Base-by-base conservation (phyloP, 208 protist species). In the Wallacemonas sp. region DNA sequence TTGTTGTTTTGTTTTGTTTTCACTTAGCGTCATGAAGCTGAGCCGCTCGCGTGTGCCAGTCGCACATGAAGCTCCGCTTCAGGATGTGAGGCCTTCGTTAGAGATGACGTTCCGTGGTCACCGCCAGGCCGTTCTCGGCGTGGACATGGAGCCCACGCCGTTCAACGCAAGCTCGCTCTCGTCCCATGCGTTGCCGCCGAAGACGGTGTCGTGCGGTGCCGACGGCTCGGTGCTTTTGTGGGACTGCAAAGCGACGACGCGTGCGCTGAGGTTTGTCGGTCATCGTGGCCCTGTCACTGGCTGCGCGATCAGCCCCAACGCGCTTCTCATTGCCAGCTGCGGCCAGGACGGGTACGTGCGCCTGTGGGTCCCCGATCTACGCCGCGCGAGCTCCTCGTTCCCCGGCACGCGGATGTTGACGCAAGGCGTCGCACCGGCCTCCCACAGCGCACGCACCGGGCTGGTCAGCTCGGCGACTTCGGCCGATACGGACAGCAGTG, bases 181-280 rank as follows among this genome's bases (percentile, higher is more conserved):
- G 5, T 19, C 54, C 12, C 37, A 63, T 2, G 10, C 26, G n/a
- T 22, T 62, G 3, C 65, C 70, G 1, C 85, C 91, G 10, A 62
- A 73, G 22, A 54, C 88, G n/a, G 61, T 91, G 29, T 94, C 91
- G 4, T 79, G 75, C 15, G 76, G 79, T 9, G 76, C 79, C 6
- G 94, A 97, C 64, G 83, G 81, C n/a, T 69, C 67, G 13, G 72
- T 97, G 1, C 91, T 95, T 45, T n/a, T 96, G 38, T 97, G 94
- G 92, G 87, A 92, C 64, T 60, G 78, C 3, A 77, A 78, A 39
- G 53, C 81, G 24, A 90, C 78, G 2, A 73, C 81, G 0, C 82
- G 93, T 22, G 82, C 94, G 3, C 80, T 93, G 30, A 86, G 92
- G 24, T 89, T 90, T 39, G 36, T 78, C 12, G 85, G 85, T 27